Evolutionary conservation across 495 filamentous ascomycete species (phyloP).

Genomic region (Lasiosphaeriaceae sp.): DNA sequence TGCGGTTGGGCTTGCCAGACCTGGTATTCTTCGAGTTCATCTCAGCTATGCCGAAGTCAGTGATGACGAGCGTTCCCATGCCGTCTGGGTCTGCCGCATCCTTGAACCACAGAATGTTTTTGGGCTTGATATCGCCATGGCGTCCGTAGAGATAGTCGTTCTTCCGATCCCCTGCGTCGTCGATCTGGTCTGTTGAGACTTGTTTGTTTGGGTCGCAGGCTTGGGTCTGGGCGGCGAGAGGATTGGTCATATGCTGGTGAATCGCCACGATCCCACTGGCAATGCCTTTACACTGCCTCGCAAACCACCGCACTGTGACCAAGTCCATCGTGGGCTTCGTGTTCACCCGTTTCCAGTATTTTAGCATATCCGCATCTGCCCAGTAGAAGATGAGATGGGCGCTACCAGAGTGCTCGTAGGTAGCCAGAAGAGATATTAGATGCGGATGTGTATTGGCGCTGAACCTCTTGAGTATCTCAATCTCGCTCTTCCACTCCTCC

Average conservation of each 20-base stretch:
- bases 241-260: neutral
- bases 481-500: constrained; percentile 8
- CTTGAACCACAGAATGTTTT: constrained; percentile 13
- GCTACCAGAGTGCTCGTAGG: constrained; percentile 13
- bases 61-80: constrained; percentile 2
- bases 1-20: neutral
- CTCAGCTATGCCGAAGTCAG: constrained; percentile 16
- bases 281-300: constrained; percentile 12
- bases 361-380: constrained; percentile 16
- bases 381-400: constrained; percentile 20
- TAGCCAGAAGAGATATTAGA: constrained; percentile 24
- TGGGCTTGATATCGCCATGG: constrained; percentile 16
- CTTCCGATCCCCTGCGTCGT: neutral
- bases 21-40: neutral
- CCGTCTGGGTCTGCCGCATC: neutral
- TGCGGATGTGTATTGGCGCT: constrained; percentile 17
- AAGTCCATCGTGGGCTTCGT: neutral
- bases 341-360: constrained; percentile 9
- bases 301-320: constrained; percentile 12
- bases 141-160: neutral
- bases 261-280: constrained; percentile 7
- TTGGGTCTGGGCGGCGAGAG: neutral
- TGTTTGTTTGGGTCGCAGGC: too few species aligned
- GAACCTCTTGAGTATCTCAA: constrained; percentile 20
- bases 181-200: neutral